These are phyloP conservation scores for Apophysomyces ossiformis DNA, from an alignment of 371 early-diverging fungal genomes.

Conservation along the genomic window DNA sequence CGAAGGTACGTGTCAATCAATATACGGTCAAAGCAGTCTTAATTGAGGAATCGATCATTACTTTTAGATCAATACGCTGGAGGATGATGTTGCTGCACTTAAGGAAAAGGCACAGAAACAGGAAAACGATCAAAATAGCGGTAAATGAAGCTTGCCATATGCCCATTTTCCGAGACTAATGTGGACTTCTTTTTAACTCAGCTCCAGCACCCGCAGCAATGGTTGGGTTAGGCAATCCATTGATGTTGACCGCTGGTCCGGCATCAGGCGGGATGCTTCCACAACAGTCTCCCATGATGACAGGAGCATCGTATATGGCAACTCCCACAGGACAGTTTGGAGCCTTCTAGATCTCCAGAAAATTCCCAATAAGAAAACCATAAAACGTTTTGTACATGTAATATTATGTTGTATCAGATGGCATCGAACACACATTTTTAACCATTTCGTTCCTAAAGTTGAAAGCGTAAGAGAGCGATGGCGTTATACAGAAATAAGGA, in stretches of 20 bases:
- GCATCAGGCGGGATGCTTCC: slow-evolving; percentile 31
- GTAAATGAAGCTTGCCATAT: slow-evolving; percentile 16
- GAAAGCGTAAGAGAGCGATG: neutral
- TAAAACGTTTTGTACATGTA: neutral
- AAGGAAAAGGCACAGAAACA: slow-evolving; percentile 9
- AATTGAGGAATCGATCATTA: neutral
- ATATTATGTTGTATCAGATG: slow-evolving; percentile 3
- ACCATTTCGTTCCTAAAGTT: neutral
- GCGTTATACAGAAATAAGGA: neutral
- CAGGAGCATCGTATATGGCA: slow-evolving; percentile 32
- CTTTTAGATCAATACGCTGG: slow-evolving; percentile 4
- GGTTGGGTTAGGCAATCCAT: slow-evolving; percentile 63
- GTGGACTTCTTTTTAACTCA: slow-evolving; percentile 11
- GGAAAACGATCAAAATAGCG: slow-evolving; percentile 23
- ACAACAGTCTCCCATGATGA: slow-evolving; percentile 49
- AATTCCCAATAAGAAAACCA: neutral
- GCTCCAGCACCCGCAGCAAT: slow-evolving; percentile 33
- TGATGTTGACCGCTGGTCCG: slow-evolving; percentile 63
- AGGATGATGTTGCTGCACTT: neutral
- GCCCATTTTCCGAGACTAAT: neutral
- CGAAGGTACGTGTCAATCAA: slow-evolving; percentile 52
- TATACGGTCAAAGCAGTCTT: neutral
- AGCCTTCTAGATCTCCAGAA: neutral
- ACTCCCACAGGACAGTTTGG: slow-evolving; percentile 1
- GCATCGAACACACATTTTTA: slow-evolving; percentile 4